Evolutionary conservation across 345 rosid genomes (phyloP), one percentile per base, ranked within the genome.

Genomic region (Clarkia xantiana): DNA sequence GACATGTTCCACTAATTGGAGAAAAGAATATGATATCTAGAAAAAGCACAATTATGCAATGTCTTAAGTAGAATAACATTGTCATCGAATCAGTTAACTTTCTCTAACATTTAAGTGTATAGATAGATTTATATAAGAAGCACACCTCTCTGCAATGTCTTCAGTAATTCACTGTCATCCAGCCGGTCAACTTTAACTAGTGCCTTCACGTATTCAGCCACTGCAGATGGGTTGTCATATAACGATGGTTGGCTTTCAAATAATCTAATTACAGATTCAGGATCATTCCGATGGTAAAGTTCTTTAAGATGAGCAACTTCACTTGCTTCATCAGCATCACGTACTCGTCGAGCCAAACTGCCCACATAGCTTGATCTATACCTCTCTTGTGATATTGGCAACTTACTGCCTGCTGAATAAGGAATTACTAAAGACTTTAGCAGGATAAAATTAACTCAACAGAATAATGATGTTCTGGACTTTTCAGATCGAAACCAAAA

Each of bases 161-260:
- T 83, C 45, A 90, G 64, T 49, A 90, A 63, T 69, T 83, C 86
- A 64, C 94, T 81, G 23, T 76, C 78, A 62, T 90, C 87, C 39
- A 90, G 70, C 78, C 93, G 75, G 66, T 86, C 86, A 59, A 83
- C 93, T 74, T 73, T 86, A 22, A 83, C 94, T 57, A 90, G 66
- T 18, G 97, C 96, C 74, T 81, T 90, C 9, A 90, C 81, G 46
- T 90, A 90, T 50, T 90, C 86, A 2, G 91, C 69, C 18, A 90
- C 57, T 0, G 97, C 96, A 18, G 82, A 65, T 13, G 74, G 55
- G 55, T 76, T 86, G 9, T 67, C 63, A 52, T 90, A 81, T 51
- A 86, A 64, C 4, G 94, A 79, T 44, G 96, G 80, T 51, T 71
- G 81, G 67, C 78, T 86, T 71, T 90, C 96, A 58, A 81, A 90